Percentiles rank a stretch among this genome's conserved stretches.
Conservation (phyloP, 495 filamentous ascomycete genomes). For the Neurospora sp. region DNA sequence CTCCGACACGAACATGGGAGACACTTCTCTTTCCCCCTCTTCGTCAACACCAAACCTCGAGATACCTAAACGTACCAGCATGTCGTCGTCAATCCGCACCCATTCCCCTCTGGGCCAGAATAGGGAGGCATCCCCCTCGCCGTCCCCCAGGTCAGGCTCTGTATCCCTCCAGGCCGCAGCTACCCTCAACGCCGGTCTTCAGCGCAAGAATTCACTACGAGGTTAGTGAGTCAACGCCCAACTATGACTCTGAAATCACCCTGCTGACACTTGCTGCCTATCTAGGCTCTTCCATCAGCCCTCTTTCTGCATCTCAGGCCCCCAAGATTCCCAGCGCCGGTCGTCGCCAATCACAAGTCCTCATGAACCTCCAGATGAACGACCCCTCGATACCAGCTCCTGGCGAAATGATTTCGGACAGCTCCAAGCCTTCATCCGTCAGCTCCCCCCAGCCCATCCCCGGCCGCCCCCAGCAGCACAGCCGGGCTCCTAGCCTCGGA, state of each 20-base stretch:
- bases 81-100: slow-evolving; percentile 34
- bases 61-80: slow-evolving; percentile 5
- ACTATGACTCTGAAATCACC: neutral
- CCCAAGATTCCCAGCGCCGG: slow-evolving; percentile 46
- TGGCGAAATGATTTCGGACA: slow-evolving; percentile 51
- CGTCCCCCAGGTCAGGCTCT: slow-evolving; percentile 50
- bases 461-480: slow-evolving; percentile 53
- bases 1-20: neutral
- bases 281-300: slow-evolving; percentile 45
- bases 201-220: slow-evolving; percentile 49
- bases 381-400: slow-evolving; percentile 52
- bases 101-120: slow-evolving; percentile 20
- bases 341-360: slow-evolving; percentile 56
- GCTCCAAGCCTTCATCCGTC: slow-evolving; percentile 27
- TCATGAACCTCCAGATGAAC: slow-evolving; percentile 66
- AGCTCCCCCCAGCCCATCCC: slow-evolving; percentile 47
- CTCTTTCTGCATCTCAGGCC: slow-evolving; percentile 31
- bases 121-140: slow-evolving; percentile 34
- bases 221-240: slow-evolving; percentile 25
- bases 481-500: slow-evolving; percentile 68
- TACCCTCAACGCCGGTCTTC: slow-evolving; percentile 59
- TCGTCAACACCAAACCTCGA: slow-evolving; percentile 11
- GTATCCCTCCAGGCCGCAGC: slow-evolving; percentile 58
- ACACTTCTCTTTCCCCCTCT: slow-evolving; percentile 7
- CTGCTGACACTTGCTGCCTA: slow-evolving; percentile 7